A percentile compares a stretch with the other conserved stretches of the same genome.
phyloP scores from a whole-genome alignment of 2,329 filamentous ascomycete genomes.

The Septoria petroselini region DNA sequence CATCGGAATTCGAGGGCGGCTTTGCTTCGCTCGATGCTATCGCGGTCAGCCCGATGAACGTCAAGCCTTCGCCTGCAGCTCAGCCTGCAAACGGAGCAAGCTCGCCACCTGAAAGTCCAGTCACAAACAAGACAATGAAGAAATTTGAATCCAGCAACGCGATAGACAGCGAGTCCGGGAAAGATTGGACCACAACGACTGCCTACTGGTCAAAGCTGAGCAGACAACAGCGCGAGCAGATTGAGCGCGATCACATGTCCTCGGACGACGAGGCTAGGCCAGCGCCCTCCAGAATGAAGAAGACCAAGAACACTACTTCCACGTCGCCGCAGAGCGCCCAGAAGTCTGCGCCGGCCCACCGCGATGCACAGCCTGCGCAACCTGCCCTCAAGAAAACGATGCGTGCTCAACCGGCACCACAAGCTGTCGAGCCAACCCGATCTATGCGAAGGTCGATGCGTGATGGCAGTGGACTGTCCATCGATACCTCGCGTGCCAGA shows the following conservation, averaged over 20 bases:
- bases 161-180: slow-evolving; percentile 3
- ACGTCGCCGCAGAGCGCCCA: slow-evolving; percentile 10
- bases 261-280: slow-evolving; percentile 33
- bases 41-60: slow-evolving; percentile 56
- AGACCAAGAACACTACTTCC: slow-evolving; percentile 40
- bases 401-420: slow-evolving; percentile 30
- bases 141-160: slow-evolving; percentile 2
- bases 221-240: slow-evolving; percentile 59
- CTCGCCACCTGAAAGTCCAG: slow-evolving; percentile 32
- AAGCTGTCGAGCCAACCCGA: slow-evolving; percentile 23
- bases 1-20: slow-evolving; percentile 63
- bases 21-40: slow-evolving; percentile 73
- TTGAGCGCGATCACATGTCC: slow-evolving; percentile 53
- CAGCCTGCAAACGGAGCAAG: slow-evolving; percentile 9
- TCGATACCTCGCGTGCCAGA: slow-evolving; percentile 31
- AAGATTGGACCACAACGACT: slow-evolving; percentile 66
- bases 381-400: slow-evolving; percentile 44
- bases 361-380: slow-evolving; percentile 38
- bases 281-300: slow-evolving; percentile 37
- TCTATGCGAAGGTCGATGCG: slow-evolving; percentile 43
- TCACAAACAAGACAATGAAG: slow-evolving; percentile 17
- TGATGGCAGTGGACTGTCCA: slow-evolving; percentile 34
- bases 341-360: slow-evolving; percentile 20
- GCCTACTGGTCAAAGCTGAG: slow-evolving; percentile 67
- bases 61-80: slow-evolving; percentile 14